A percentile compares a stretch with the other conserved stretches of the same genome.
Evolutionary conservation across 192 early-diverging fungal genomes (phyloP).

Genomic region (Dissophora globulifera): DNA sequence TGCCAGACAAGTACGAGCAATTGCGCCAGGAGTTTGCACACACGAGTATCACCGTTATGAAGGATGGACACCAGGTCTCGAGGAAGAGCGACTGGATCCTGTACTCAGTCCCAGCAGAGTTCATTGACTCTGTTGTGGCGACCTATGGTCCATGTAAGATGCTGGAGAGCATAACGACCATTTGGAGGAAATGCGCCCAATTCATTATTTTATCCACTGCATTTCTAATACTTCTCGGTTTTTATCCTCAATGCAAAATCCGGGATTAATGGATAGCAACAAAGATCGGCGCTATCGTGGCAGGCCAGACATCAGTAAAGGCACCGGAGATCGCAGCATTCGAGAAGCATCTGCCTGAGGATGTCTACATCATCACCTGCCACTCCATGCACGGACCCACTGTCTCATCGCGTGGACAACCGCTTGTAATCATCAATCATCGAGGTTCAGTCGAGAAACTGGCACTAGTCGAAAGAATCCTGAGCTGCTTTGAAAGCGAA

Average conservation of each 20-base stretch:
- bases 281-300: slow-evolving; percentile 88
- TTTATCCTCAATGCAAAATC: no score
- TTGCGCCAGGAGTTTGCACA: slow-evolving; percentile 69
- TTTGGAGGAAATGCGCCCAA: no score
- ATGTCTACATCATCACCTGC: slow-evolving; percentile 94
- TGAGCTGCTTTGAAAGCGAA: slow-evolving; percentile 82
- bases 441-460: slow-evolving; percentile 71
- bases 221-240: no score
- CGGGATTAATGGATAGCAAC: slow-evolving; percentile 78
- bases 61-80: slow-evolving; percentile 87
- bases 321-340: slow-evolving; percentile 93
- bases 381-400: slow-evolving; percentile 97
- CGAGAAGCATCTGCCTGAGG: slow-evolving; percentile 83
- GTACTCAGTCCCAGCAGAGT: slow-evolving; percentile 94
- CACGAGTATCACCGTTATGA: slow-evolving; percentile 68
- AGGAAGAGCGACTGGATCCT: slow-evolving; percentile 89
- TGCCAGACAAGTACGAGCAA: slow-evolving; percentile 77
- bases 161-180: no score
- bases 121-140: slow-evolving; percentile 81
- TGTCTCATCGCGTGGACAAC: slow-evolving; percentile 84
- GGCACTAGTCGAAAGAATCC: slow-evolving; percentile 67
- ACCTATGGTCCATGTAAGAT: slow-evolving; percentile 84
- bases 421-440: slow-evolving; percentile 86
- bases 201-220: no score
- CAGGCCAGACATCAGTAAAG: slow-evolving; percentile 97